Evolutionary conservation across 305 asterid species (phyloP), one percentile per base, ranked within the genome.

Genomic region (Solanum hybrid): DNA sequence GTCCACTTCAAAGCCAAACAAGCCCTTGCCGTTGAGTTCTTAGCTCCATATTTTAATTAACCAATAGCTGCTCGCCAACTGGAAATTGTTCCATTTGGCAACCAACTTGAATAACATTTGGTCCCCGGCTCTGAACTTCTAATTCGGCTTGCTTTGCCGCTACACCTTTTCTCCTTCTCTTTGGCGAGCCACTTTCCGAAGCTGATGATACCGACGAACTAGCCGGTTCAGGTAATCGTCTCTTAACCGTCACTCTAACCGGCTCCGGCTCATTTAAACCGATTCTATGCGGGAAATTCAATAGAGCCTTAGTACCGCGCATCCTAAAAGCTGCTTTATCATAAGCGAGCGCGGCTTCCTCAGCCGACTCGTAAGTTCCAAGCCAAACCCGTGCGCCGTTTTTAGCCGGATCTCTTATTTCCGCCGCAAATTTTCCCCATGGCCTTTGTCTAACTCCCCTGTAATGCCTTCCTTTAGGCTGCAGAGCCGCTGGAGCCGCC

Each of bases 311-410:
- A 0, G 98, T 89, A 29, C 99, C 98, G 17, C 98, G 98, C 95
- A 96, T 96, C 91, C 96, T 92, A 88, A 92, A 96, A 91, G 98
- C 98, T 78, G 99, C 98, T 85, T 90, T 91, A 79, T 96, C 99
- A 35, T 96, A 96, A 88, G 99, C 99, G 27, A 88, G 78, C 66
- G 98, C 98, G 10, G 98, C 99, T 92, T 95, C 99, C 94, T 96
- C 98, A 31, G 97, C 98, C 90, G 95, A 93, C 86, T 93, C 98
- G n/a, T 96, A 96, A 1, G 99, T 96, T 24, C 99, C 99, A 27
- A 96, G 98, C 99, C 99, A 96, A 2, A 96, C 97, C 78, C 99
- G 90, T 13, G 99, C 98, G 35, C 99, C 98, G 89, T 95, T 96
- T 64, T 94, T 96, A 60, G 97, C 97, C 77, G 99, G 98, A 42